These are phyloP conservation scores for Quercus rubra DNA, from an alignment of 306 rosid genomes.

Conservation along the genomic window DNA sequence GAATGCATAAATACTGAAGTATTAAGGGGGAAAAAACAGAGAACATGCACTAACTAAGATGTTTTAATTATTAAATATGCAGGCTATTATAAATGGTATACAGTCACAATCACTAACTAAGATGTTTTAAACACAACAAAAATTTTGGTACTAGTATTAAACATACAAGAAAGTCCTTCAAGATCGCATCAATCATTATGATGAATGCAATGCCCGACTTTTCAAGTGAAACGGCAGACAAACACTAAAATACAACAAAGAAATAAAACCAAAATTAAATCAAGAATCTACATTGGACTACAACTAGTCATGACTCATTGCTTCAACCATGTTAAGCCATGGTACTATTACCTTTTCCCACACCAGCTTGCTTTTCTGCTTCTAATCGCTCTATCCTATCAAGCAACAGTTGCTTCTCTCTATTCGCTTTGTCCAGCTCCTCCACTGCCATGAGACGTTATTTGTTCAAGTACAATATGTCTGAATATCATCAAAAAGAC, in stretches of 20 bases:
- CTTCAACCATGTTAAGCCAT: slow-evolving; percentile 1
- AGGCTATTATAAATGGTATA: not conserved
- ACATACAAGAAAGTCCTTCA: not conserved
- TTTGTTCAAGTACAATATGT: slow-evolving; percentile 62
- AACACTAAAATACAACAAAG: not conserved
- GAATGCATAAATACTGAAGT: not conserved
- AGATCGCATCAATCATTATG: not conserved
- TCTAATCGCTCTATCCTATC: slow-evolving; percentile 52
- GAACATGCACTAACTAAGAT: not conserved
- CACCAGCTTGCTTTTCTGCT: slow-evolving; percentile 43
- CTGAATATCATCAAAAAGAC: slow-evolving; percentile 31
- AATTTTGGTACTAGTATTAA: not conserved
- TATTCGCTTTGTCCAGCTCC: slow-evolving; percentile 48
- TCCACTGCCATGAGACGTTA: slow-evolving; percentile 60
- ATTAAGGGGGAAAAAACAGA: not conserved
- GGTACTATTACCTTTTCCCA: slow-evolving; percentile 44
- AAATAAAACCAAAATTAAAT: not conserved
- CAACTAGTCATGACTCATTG: slow-evolving; percentile 6
- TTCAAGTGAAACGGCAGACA: not conserved
- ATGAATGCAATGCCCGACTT: not conserved
- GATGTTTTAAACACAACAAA: not conserved
- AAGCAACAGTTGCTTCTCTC: slow-evolving; percentile 50
- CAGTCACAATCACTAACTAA: not conserved
- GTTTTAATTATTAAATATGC: not conserved
- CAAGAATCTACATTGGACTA: not conserved